These are phyloP conservation scores for Extremus antarcticus DNA, from an alignment of 495 filamentous ascomycete genomes.

Conservation along the genomic window DNA sequence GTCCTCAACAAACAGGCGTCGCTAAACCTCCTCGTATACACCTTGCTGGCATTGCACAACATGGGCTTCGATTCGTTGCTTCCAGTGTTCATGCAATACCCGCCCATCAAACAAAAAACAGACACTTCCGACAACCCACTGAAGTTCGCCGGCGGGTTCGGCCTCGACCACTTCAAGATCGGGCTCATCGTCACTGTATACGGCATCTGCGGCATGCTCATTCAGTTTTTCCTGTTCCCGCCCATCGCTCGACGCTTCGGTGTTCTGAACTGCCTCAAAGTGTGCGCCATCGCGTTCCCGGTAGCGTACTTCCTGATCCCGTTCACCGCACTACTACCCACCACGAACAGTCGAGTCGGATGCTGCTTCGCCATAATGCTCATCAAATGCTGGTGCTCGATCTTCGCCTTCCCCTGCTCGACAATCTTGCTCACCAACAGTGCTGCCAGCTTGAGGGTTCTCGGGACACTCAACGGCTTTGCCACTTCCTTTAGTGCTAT, in stretches of 20 bases:
- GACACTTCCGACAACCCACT: conserved; percentile 44
- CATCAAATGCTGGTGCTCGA: conserved; percentile 55
- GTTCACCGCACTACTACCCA: conserved; percentile 51
- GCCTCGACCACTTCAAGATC: conserved; percentile 49
- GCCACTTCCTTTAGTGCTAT: conserved; percentile 68
- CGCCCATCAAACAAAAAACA: conserved; percentile 23
- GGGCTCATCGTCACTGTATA: conserved; percentile 68
- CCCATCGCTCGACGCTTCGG: conserved; percentile 55
- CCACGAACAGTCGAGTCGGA: conserved; percentile 21
- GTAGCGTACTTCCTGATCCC: conserved; percentile 63
- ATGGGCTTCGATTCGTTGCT: conserved; percentile 72
- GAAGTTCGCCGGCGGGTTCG: conserved; percentile 66
- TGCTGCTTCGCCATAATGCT: conserved; percentile 50
- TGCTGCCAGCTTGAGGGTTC: conserved; percentile 56
- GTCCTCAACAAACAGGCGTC: conserved; percentile 65
- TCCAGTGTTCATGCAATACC: conserved; percentile 73
- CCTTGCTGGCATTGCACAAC: conserved; percentile 61
- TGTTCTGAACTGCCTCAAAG: conserved; percentile 56
- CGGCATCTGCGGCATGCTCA: conserved; percentile 56
- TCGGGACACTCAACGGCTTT: conserved; percentile 85
- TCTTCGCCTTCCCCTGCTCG: conserved; percentile 76
- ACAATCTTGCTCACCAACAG: conserved; percentile 90
- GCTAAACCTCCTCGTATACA: conserved; percentile 66
- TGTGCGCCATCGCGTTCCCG: conserved; percentile 51
- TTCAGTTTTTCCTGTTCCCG: conserved; percentile 76